Evolutionary conservation across 768 basidiomycete species (phyloP), one percentile per base, ranked within the genome.

Genomic region (Suillus occidentalis): DNA sequence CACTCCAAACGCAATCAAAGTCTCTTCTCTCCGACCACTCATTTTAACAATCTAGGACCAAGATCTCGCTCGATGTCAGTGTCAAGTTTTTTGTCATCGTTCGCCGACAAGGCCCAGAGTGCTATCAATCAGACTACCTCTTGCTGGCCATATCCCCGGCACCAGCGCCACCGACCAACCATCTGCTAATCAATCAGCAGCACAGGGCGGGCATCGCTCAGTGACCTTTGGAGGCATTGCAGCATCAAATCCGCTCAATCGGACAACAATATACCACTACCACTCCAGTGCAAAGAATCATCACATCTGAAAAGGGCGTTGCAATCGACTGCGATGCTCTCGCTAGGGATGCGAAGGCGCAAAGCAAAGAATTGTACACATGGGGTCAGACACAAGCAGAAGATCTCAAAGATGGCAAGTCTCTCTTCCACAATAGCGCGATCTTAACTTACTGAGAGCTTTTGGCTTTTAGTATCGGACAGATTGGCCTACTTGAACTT

Each of bases 291-390:
- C 93, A 94, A 79, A 89, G 87, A 72, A 87, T 94, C 65, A 88
- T 95, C 67, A 94, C 93, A 0, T 78, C 84, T 7, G 84, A 86
- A 73, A 95, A 94, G 75, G 89, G 92, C 5, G 80, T 94, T 18
- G 87, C 89, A 22, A 82, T 95, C 68, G 91, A 92, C 75, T 84
- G 85, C 70, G 89, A 93, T 68, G 83, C 81, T 64, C 75, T 89
- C 37, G 80, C 87, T 4, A 85, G 89, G 68, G 88, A 92, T 70
- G 71, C 83, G 9, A 89, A 93, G 72, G 78, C 84, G 1, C 87
- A 89, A 72, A 91, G 91, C 82, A 94, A 94, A 76, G 94, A 94
- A 66, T 78, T 94, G 31, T 95, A 92, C 70, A 85, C 84, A 16
- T 95, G 92, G 92, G 92, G 93, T 14, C 92, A 94, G 73, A 71